Evolutionary conservation across 371 early-diverging fungal genomes (phyloP), one percentile per base, ranked within the genome.

Genomic region (Syncephalastrum sp.): DNA sequence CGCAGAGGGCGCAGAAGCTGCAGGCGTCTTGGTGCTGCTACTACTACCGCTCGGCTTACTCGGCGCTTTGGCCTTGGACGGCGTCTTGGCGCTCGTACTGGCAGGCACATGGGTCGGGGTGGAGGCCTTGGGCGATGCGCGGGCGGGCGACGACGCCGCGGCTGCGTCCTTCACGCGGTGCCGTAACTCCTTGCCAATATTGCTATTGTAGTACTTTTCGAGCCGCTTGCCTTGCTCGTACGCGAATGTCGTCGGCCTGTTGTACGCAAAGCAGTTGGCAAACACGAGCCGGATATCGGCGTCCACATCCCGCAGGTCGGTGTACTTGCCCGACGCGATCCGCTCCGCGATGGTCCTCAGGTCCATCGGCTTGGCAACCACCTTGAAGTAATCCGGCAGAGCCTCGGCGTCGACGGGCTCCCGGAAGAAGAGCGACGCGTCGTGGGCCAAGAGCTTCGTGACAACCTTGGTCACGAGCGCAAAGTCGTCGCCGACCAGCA

Each of bases 361-460:
- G 67, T 99, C 99, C 97, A 99, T 99, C 7, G 99, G 99, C 38
- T 85, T 62, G 57, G 90, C 94, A 63, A 99, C 84, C 33, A 95
- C 79, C 0, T 81, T 74, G 8, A 73, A 74, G 72, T 99, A 99
- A 55, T 86, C 86, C 0, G 98, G 97, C 16, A 98, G 87, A 29
- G 86, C 82, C 29, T 93, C 82, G 5, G 88, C 84, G 70, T 98
- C 98, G 16, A 99, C 99, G 14, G 99, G 99, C 57, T 80, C 82
- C 33, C 86, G 77, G 65, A 96, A 96, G 7, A 75, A 56, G 25
- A 63, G 70, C 47, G 64, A 67, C 13, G 70, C 61, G 16, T 79
- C 76, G 19, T 72, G 72, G 1, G 59, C 47, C 41, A 68, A 67
- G 15, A 79, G 51, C 41, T 75, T 79, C 25, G 66, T 59, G 6